Percentiles rank a stretch among this genome's conserved stretches.
Evolutionary conservation across 139 green algal genomes (phyloP).

Genomic region (Chlorella vulgaris): DNA sequence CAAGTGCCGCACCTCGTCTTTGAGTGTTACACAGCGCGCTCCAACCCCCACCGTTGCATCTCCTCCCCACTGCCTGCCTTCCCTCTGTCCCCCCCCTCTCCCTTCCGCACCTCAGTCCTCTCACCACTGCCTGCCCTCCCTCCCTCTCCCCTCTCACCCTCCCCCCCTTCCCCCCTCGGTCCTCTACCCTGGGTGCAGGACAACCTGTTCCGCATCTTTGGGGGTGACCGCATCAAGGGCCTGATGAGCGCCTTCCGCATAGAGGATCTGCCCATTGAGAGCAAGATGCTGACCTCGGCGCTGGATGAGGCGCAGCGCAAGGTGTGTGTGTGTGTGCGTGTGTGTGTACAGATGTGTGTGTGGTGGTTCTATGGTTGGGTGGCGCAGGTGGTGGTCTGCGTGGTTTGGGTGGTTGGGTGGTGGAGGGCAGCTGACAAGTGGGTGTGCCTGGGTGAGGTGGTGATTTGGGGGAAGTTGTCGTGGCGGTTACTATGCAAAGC

Average conservation of each 20-base stretch:
- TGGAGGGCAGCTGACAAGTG: neutral
- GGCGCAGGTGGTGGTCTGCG: neutral
- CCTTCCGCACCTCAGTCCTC: too few species aligned
- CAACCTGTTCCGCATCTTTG: slow-evolving; percentile 96
- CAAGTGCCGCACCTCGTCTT: too few species aligned
- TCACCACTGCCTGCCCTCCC: neutral
- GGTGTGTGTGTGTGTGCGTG: slow-evolving; percentile 38
- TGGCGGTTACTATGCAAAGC: too few species aligned
- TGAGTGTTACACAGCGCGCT: too few species aligned
- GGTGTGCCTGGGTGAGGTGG: neutral
- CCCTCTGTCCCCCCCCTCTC: too few species aligned
- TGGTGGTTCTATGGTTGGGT: too few species aligned
- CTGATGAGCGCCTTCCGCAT: slow-evolving; percentile 94
- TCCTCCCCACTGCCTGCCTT: too few species aligned
- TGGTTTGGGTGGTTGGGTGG: neutral
- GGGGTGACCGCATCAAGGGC: slow-evolving; percentile 88
- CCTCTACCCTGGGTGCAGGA: slow-evolving; percentile 52
- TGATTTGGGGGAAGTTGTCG: too few species aligned
- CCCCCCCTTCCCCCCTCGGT: neutral
- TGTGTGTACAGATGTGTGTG: neutral
- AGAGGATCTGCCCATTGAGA: slow-evolving; percentile 97
- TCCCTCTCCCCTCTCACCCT: neutral
- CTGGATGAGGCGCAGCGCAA: slow-evolving; percentile 97
- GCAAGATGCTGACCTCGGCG: slow-evolving; percentile 91
- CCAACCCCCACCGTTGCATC: too few species aligned